Base-by-base conservation (phyloP, 1,139 yeast genomes). In the Yamadazyma epiphylla region DNA sequence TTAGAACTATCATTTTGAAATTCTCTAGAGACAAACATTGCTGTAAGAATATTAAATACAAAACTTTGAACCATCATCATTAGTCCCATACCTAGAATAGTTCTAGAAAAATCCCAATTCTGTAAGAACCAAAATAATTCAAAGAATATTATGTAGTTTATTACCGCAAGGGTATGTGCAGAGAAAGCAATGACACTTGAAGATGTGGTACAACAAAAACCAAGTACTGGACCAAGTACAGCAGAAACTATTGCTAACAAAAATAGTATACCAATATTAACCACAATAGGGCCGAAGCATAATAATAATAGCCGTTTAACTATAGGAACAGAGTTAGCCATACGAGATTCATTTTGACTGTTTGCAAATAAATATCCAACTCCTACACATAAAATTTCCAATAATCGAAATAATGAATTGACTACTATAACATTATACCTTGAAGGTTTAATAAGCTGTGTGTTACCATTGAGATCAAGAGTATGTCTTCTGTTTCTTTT, bases 61-160 rank as follows among this genome's bases (percentile, higher is more conserved):
- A 72, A 53, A 19, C 61, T 53, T 39, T 77, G 82, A 2, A 75
- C 43, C 32, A 62, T 43, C 1, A 58, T 40, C 6, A 69, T 50
- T 8, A 66, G 51, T 11, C 66, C 62, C 12, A 67, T 49, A 1
- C 82, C 84, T 11, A 77, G 48, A 2, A 76, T 39, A 0, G 82
- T 61, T 30, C 59, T 58, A 4, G 74, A 54, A 35, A 74, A 50
- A 36, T 70, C 61, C 75, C 79, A 75, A 32, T 67, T 67, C 38
- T 79, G 80, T 11, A 67, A 51, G 25, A 66, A 53, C 69, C 79
- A 70, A 23, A 77, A 51, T 8, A 74, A 36, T 35, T 74, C 75
- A 49, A 76, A 74, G 26, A 64, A 62, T 1, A 63, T 9, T 1
- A 73, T 37, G 43, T 77, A 70, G 27, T 58, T 64, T 4, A 69